phyloP scores from a whole-genome alignment of 345 rosid genomes.

The Gynandropsis gynandra region DNA sequence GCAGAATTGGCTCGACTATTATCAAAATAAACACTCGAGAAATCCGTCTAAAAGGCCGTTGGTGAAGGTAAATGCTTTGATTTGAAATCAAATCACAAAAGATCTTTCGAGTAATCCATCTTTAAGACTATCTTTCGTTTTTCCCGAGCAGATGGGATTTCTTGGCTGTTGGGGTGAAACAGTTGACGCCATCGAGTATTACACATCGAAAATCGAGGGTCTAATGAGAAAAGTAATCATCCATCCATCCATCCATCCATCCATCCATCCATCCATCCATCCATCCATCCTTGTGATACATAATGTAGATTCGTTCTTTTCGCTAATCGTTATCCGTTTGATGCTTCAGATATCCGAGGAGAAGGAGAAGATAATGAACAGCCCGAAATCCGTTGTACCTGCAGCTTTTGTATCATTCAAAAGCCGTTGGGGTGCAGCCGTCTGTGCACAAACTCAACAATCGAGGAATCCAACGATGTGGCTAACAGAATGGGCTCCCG shows the following conservation, averaged over 20 bases:
- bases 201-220: conserved; percentile 50
- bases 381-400: conserved; percentile 49
- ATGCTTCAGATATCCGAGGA: conserved; percentile 53
- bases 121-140: conserved; percentile 15
- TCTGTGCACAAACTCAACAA: conserved; percentile 93
- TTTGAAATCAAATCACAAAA: not conserved
- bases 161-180: conserved; percentile 63
- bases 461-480: conserved; percentile 76
- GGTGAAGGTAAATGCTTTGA: conserved; percentile 41
- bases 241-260: not conserved
- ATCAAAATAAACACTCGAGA: conserved; percentile 66
- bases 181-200: conserved; percentile 71
- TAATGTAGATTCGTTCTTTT: conserved; percentile 1
- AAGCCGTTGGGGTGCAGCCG: conserved; percentile 89
- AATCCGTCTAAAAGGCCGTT: conserved; percentile 46
- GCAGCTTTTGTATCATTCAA: conserved; percentile 86
- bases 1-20: conserved; percentile 83
- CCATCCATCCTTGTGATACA: conserved; percentile 2
- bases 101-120: not conserved
- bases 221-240: conserved; percentile 45
- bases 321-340: not conserved
- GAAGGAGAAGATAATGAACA: conserved; percentile 47
- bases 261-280: not conserved
- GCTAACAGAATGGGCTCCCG: conserved; percentile 97
- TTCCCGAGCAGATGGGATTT: conserved; percentile 50